Percentiles rank a stretch among this genome's conserved stretches.
Evolutionary conservation across 306 rosid species (phyloP).

Genomic region (Gastrolobium villosum): DNA sequence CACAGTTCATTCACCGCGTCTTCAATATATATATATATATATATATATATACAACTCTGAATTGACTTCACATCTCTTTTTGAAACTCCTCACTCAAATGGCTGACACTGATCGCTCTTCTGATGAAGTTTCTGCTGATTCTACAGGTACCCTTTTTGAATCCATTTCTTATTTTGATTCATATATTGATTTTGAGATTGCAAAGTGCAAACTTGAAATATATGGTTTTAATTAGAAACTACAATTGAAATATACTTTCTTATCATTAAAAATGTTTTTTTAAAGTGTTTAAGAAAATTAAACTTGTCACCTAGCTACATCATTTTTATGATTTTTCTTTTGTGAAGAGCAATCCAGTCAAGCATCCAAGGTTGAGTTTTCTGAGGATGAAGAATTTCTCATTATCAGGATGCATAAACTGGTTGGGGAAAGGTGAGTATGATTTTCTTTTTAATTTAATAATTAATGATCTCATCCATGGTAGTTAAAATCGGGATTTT

Average conservation of each 20-base stretch:
- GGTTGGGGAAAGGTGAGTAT: constrained; percentile 77
- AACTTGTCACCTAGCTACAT: background rate
- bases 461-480: background rate
- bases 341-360: constrained; percentile 57
- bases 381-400: constrained; percentile 89
- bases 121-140: constrained; percentile 47
- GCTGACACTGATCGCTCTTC: constrained; percentile 59
- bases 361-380: constrained; percentile 69
- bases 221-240: background rate
- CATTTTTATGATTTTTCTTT: background rate
- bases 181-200: background rate
- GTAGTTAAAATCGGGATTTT: too few species aligned
- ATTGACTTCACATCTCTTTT: background rate
- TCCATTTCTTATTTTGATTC: background rate
- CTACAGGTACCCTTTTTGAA: constrained; percentile 58
- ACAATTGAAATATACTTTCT: background rate
- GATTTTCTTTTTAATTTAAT: background rate
- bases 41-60: too few species aligned
- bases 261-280: too few species aligned
- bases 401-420: constrained; percentile 84
- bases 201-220: too few species aligned
- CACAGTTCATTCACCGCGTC: constrained; percentile 11
- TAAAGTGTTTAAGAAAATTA: too few species aligned
- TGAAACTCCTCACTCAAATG: constrained; percentile 48
- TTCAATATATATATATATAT: background rate